Evolutionary conservation across 1,139 yeast species (phyloP).

Genomic region (Kodamaea derodonti): DNA sequence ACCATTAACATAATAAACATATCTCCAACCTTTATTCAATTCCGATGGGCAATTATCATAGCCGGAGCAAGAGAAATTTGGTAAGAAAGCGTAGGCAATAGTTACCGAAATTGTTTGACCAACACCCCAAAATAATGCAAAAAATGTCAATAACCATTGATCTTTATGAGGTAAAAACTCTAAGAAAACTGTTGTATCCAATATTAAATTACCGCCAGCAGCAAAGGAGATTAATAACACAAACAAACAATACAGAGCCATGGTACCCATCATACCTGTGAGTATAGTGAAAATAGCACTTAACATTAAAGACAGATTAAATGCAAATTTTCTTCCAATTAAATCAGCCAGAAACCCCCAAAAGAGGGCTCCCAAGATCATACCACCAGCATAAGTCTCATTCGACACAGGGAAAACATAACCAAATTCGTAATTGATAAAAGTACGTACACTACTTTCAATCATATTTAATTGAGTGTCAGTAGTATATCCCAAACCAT

Average conservation of each 20-base stretch:
- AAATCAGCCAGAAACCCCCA: constrained; percentile 20
- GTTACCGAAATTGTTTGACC: constrained; percentile 31
- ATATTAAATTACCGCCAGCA: constrained; percentile 28
- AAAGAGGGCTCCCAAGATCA: constrained; percentile 49
- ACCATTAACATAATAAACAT: constrained; percentile 31
- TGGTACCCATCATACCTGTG: constrained; percentile 27
- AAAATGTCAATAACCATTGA: constrained; percentile 35
- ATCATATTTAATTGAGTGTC: constrained; percentile 52
- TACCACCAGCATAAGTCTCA: constrained; percentile 34
- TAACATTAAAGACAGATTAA: constrained; percentile 31
- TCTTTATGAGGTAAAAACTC: constrained; percentile 23
- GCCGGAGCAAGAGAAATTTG: constrained; percentile 22
- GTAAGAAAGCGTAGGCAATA: constrained; percentile 31
- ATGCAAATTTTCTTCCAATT: constrained; percentile 25
- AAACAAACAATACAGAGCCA: constrained; percentile 25
- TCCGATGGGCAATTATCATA: constrained; percentile 26
- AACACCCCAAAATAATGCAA: constrained; percentile 35
- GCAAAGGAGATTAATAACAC: constrained; percentile 21
- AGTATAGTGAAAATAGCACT: constrained; percentile 20
- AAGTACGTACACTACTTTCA: constrained; percentile 34
- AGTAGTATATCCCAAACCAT: constrained; percentile 63
- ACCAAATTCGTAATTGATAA: constrained; percentile 40
- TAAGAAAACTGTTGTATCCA: constrained; percentile 25
- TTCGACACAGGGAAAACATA: constrained; percentile 26
- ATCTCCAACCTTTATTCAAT: constrained; percentile 33